Evolutionary conservation across 805 yeast species (phyloP).

Genomic region (Hanseniaspora guilliermondii): DNA sequence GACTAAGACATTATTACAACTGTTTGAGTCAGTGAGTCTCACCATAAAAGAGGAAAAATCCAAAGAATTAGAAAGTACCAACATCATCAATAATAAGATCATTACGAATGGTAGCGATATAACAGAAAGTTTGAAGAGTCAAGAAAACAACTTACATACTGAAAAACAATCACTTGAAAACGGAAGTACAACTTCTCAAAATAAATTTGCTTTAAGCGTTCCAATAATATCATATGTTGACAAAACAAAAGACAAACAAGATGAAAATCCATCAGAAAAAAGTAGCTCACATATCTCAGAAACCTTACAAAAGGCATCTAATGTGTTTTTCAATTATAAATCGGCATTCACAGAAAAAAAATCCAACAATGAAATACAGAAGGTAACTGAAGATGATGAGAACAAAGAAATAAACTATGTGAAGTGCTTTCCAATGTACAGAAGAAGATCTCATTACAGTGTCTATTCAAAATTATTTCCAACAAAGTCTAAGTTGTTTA

Average conservation of each 20-base stretch:
- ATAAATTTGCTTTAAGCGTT: not conserved
- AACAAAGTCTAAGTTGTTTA: slow-evolving; percentile 36
- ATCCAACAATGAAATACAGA: not conserved
- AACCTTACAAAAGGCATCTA: slow-evolving; percentile 4
- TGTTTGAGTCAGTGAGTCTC: slow-evolving; percentile 9
- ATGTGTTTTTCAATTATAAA: not conserved
- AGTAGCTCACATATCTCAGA: not conserved
- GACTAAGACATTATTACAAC: slow-evolving; percentile 1
- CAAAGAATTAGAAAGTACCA: not conserved
- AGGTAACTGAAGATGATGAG: slow-evolving; percentile 29
- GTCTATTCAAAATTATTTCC: slow-evolving; percentile 42
- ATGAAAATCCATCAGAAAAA: not conserved
- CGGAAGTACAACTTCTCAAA: not conserved
- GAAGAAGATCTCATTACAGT: slow-evolving; percentile 44
- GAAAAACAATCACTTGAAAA: not conserved
- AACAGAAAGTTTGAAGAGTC: not conserved
- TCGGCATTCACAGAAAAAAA: not conserved
- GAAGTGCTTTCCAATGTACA: slow-evolving; percentile 71
- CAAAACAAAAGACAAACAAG: not conserved
- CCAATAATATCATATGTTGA: not conserved
- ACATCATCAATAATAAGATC: not conserved
- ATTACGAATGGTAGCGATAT: not conserved
- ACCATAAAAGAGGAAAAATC: not conserved
- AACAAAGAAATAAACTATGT: slow-evolving; percentile 55
- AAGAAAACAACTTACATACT: not conserved